Base-by-base conservation (phyloP, 331 rosid genomes). In the Erythrophleum ivorense region DNA sequence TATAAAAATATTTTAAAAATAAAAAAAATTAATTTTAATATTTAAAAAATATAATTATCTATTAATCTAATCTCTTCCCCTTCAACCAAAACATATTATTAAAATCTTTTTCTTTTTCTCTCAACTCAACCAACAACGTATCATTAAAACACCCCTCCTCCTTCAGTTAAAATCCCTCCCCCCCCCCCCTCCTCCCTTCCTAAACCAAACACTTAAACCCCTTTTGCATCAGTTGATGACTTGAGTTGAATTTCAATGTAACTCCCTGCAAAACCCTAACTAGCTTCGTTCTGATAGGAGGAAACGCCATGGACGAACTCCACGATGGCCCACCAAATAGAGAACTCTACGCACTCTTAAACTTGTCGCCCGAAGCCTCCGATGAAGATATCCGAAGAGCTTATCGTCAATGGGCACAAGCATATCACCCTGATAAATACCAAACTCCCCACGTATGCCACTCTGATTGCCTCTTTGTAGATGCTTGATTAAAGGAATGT, bases 371-470 rank as follows among this genome's bases (percentile, higher is more conserved):
- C 1, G 97, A 95, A 71, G 94, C 99, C 59, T 91, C 98, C 81
- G 99, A 93, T 66, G 99, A 95, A 81, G 99, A 95, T 88, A 92
- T 95, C 84, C 95, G 98, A 65, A 93, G 83, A 88, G 96, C 99
- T 33, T 95, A 95, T 86, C 93, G 98, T 62, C 99, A 95, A 83
- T 93, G 99, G 99, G 98, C 99, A 3, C 99, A 95, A 83, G 88
- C 81, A 18, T 95, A 95, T 75, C 99, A 95, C 73, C 99, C 99
- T 10, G 99, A 95, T 55, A 95, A 95, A 80, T 91, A 92, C 86
- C 99, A 88, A 89, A 84, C 93, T 71, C 92, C 94, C 60, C 94
- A 91, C 33, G 99, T 94, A 88, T 74, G 78, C 78, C 18, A 66
- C 45, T 18, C 50, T 9, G 53, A 14, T 24, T 13, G 45, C 62